Evolutionary conservation across 495 filamentous ascomycete species (phyloP), one percentile per base, ranked within the genome.

Genomic region (Bombardia bombarda): DNA sequence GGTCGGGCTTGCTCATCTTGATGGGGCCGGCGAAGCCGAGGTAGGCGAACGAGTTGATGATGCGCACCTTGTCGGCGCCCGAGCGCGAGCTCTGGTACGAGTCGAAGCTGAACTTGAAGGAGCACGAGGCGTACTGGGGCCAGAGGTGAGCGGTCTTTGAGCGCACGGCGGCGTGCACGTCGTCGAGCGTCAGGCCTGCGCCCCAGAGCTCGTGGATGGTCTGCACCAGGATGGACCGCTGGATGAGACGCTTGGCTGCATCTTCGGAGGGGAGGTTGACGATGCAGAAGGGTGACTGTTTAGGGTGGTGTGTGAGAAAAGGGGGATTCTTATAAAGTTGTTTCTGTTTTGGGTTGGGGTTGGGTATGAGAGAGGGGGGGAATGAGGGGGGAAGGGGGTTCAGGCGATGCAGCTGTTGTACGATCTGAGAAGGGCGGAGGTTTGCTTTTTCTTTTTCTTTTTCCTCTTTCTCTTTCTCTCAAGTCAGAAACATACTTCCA

Each of bases 191-290:
- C 19, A 63, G 50, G 25, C 84, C 89, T 32, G 68, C 63, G 22
- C 84, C 90, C 92, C 92, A 97, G 48, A 95, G 76, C 58, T 93
- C 89, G 63, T 86, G 83, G 56, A 97, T 82, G 14, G 75, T 79
- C 63, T 84, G 84, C 44, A 77, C 74, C 28, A 96, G 77, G 50
- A 97, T 84, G 36, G 80, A 85, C 44, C 92, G 84, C 33, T 66
- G 60, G 31, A 94, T 72, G 8, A 97, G 69, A 8, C 67, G 60
- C 9, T 65, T 62, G 12, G 90, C 90, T 32, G 77, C 75, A 35
- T 68, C 67, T 51, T 78, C 74, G 43, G 86, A 77, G 31, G 71
- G 66, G 16, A 96, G 69, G 32, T 68, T 70, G 46, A 95, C 69
- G 54, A 94, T 68, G 58, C 86, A 90, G 64, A 88, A 94, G 18